Percentiles rank a stretch among this genome's conserved stretches.
These are phyloP conservation scores for Cyclotella choctawhatcheeana DNA, from an alignment of 108 stramenopile genomes.

Conservation along the genomic window DNA sequence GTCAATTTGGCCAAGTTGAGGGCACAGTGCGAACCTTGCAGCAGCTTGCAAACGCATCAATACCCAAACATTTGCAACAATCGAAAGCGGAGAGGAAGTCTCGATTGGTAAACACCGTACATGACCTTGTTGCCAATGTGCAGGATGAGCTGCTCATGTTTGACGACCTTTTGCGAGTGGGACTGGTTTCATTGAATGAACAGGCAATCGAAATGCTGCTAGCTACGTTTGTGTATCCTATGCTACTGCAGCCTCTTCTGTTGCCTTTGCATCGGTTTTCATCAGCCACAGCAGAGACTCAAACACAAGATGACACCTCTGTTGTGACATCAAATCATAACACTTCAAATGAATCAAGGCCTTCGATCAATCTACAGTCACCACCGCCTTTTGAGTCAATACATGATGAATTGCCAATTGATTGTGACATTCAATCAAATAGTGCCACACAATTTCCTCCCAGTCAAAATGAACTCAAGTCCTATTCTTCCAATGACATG, in stretches of 20 bases:
- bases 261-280: slow-evolving; percentile 67
- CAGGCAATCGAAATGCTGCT: slow-evolving; percentile 8
- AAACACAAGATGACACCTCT: background rate
- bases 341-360: background rate
- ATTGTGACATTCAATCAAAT: background rate
- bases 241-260: slow-evolving; percentile 60
- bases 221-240: slow-evolving; percentile 3
- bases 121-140: slow-evolving; percentile 65
- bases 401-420: background rate
- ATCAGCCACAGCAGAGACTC: slow-evolving; percentile 10
- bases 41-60: slow-evolving; percentile 25
- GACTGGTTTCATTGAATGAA: background rate
- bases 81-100: slow-evolving; percentile 38
- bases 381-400: slow-evolving; percentile 24
- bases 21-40: slow-evolving; percentile 76
- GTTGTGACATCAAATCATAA: background rate
- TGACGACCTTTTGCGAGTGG: background rate
- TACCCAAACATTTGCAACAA: slow-evolving; percentile 12
- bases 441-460: background rate
- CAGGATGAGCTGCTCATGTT: slow-evolving; percentile 81
- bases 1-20: slow-evolving; percentile 78
- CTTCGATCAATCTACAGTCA: slow-evolving; percentile 23
- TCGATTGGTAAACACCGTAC: slow-evolving; percentile 46
- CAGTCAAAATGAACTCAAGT: slow-evolving; percentile 1
- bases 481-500: slow-evolving; percentile 34